Base-by-base conservation (phyloP, 2,329 filamentous ascomycete genomes). In the Botrytis hyacinthi region DNA sequence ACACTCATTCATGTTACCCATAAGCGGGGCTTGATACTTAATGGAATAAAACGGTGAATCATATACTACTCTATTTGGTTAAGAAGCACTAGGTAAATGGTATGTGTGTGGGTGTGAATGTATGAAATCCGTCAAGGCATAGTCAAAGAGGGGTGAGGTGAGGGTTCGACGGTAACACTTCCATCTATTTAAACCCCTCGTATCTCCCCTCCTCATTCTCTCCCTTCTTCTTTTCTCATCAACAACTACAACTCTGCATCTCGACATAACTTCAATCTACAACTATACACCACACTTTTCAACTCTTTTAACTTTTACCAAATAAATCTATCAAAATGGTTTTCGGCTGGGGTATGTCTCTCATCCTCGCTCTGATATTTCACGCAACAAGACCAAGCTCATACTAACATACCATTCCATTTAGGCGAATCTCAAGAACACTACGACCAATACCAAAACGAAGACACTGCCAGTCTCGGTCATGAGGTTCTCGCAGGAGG, bases 401-500 rank as follows among this genome's bases (percentile, higher is more conserved):
- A 69, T 68, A 54, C 70, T 72, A 20, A 72, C 70, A 57, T 73
- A 69, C 29, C 14, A 54, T 46, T 22, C 26, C 46, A 2, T 20
- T 6, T 75, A 86, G 85, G 82, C 75, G 82, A 85, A 73, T 82
- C 82, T 74, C 81, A 83, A 75, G 76, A 83, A 32, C 79, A 83
- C n/a, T 85, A 84, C 77, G 82, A 87, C 75, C 77, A 85, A 77
- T 79, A 84, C 74, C 84, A 87, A 79, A 78, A 82, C 59, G 18
- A 73, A 44, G 73, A 92, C 83, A 76, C 70, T 75, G 93, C 84
- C 84, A 93, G 87, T 80, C 84, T 93, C 80, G 87, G 88, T 78
- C 93, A 95, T 83, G 92, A 96, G 84, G 80, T 93, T 66, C 81
- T 95, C 73, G 92, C 90, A 76, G 92, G 92, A 76, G 93, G 90